These are phyloP conservation scores for Colletotrichum sp. DNA, from an alignment of 2,329 filamentous ascomycete species.

Conservation along the genomic window DNA sequence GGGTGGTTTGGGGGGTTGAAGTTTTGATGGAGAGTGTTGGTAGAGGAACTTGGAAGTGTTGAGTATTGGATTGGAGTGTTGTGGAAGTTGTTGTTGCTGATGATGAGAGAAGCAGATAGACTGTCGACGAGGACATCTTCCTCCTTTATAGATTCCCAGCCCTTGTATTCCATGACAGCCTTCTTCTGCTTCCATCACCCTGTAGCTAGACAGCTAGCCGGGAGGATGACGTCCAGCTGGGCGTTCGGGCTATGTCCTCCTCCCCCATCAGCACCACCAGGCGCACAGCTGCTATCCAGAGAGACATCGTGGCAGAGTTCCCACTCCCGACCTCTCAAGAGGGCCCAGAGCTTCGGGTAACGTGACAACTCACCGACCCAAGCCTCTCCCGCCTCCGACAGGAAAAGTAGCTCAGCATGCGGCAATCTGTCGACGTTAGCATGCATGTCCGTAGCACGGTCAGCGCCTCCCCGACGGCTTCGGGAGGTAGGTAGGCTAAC, in stretches of 20 bases:
- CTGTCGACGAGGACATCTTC: background rate
- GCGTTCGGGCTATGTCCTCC: background rate
- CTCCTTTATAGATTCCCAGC: background rate
- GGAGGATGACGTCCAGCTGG: background rate
- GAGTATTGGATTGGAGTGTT: background rate
- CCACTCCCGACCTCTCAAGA: background rate
- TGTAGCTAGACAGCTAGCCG: background rate
- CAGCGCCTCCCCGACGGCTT: background rate
- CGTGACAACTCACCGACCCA: background rate
- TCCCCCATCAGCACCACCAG: background rate
- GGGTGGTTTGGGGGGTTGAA: background rate
- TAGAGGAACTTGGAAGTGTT: background rate
- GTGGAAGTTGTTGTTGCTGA: background rate
- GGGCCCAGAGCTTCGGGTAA: rapidly evolving
- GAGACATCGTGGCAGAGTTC: background rate
- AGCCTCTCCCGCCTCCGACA: background rate
- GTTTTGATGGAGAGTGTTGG: background rate
- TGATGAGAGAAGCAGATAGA: background rate
- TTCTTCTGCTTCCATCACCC: background rate
- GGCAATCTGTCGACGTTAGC: background rate
- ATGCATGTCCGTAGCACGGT: background rate
- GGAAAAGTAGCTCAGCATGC: background rate
- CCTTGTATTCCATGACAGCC: too few species aligned
- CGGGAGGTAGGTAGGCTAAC: background rate
- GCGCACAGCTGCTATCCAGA: background rate